phyloP scores from a whole-genome alignment of 1,139 yeast species.

The Nakaseomyces uthaithaninus region DNA sequence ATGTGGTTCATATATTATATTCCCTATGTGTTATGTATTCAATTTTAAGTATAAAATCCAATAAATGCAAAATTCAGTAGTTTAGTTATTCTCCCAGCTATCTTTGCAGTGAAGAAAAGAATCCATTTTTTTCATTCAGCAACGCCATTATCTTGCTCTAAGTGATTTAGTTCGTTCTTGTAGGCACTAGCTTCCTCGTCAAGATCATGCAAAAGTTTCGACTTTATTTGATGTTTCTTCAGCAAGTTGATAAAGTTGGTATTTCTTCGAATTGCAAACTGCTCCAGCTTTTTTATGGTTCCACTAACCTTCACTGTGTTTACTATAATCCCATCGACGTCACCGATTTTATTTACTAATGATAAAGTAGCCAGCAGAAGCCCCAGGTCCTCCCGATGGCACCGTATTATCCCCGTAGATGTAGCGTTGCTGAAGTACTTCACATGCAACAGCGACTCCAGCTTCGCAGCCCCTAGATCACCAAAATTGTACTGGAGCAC shows the following conservation, averaged over 20 bases:
- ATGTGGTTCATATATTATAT: background rate
- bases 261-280: conserved; percentile 47
- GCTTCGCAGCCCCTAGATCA: conserved; percentile 66
- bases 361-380: conserved; percentile 63
- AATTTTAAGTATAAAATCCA: background rate
- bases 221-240: conserved; percentile 7
- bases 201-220: background rate
- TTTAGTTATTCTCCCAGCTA: conserved; percentile 16
- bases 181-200: conserved; percentile 1
- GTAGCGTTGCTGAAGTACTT: conserved; percentile 79
- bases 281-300: conserved; percentile 78
- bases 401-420: conserved; percentile 76
- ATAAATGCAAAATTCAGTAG: too few species aligned
- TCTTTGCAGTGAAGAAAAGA: background rate
- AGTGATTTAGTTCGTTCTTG: background rate
- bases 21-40: background rate
- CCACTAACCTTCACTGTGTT: conserved; percentile 72
- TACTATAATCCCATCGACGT: conserved; percentile 43
- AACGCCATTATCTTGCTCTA: background rate
- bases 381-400: conserved; percentile 58
- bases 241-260: conserved; percentile 33
- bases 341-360: conserved; percentile 48
- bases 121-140: background rate
- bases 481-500: conserved; percentile 60
- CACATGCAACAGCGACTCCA: conserved; percentile 51